Percentiles rank a stretch among this genome's conserved stretches.
These are phyloP conservation scores for Hanseniaspora pseudoguilliermondii DNA, from an alignment of 805 yeast species.

Conservation along the genomic window DNA sequence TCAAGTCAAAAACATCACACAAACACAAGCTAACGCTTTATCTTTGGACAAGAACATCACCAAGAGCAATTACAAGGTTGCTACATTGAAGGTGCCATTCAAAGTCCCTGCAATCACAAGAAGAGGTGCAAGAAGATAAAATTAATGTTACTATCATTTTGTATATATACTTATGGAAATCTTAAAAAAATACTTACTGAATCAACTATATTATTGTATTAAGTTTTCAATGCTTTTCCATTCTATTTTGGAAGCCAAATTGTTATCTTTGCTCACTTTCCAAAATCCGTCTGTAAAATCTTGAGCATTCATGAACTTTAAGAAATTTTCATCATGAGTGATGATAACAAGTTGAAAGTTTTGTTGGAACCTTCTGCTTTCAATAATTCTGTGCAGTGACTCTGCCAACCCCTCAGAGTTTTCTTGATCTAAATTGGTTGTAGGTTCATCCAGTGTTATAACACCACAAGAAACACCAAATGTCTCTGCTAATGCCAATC, in stretches of 20 bases:
- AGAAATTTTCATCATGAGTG: conserved; percentile 89
- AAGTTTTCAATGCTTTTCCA: conserved; percentile 36
- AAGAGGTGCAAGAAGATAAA: conserved; percentile 36
- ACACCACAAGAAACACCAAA: conserved; percentile 92
- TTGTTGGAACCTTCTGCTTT: conserved; percentile 57
- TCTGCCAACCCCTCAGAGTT: conserved; percentile 79
- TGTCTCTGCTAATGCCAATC: conserved; percentile 88
- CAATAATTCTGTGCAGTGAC: conserved; percentile 63
- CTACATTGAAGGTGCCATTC: conserved; percentile 77
- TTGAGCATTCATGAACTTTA: conserved; percentile 72
- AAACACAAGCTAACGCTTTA: conserved; percentile 61
- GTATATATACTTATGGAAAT: not conserved
- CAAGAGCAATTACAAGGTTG: conserved; percentile 60
- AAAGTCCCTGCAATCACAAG: conserved; percentile 71
- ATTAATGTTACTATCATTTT: no score
- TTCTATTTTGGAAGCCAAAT: conserved; percentile 67
- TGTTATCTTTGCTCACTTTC: conserved; percentile 64
- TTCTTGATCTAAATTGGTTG: conserved; percentile 84
- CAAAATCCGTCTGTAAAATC: conserved; percentile 79
- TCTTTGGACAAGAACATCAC: conserved; percentile 45
- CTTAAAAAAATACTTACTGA: not conserved
- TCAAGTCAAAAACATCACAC: conserved; percentile 53
- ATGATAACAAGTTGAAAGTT: conserved; percentile 92
- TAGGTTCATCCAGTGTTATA: conserved; percentile 94
- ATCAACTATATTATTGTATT: conserved; percentile 17